Evolutionary conservation across 139 green algal species (phyloP), one percentile per base, ranked within the genome.

Genomic region (Gonium pectorale): DNA sequence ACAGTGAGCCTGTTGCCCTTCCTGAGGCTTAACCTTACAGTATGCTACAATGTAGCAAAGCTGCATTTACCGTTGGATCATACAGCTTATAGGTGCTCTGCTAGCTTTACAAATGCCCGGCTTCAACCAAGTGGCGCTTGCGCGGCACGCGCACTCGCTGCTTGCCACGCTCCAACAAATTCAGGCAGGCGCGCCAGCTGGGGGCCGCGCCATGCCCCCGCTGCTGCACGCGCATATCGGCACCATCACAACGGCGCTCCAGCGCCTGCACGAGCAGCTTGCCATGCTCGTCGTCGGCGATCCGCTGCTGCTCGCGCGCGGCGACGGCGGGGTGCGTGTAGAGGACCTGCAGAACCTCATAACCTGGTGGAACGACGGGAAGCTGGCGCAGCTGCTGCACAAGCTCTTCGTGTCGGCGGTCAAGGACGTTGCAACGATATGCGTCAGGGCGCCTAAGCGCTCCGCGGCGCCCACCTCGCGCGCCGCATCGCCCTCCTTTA

Each of bases 111-210:
- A 15, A 41, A 82, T 82, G 75, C 75, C 75, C 4, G 40, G 59
- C 29, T 82, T 82, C 60, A 82, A 82, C 31, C 59, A 71, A 7
- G 75, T 82, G 11, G 38, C 75, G 2, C 60, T 82, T 19, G 56
- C 38, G 5, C 59, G 75, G 3, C 75, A 82, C 41, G 38, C 59
- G 19, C 59, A 71, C 31, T 40, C 35, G 29, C 59, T 82, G 3
- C 40, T 69, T 26, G 27, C 46, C 15, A 59, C 59, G n/a, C 27
- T 82, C 7, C 51, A 71, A 6, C 51, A 71, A 26, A 29, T 81
- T 41, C 54, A 70, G 38, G 26, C 29, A 4, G 41, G 59, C 0
- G 75, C 40, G 3, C n/a, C 40, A 44, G 59, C 29, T 5, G 59
- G 59, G 1, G 75, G 29, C 3, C 40, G 59, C 11, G 40, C 75